Percentiles rank a stretch among this genome's conserved stretches.
Conservation (phyloP, 2,329 filamentous ascomycete species). For the Pseudocercospora macadamiae region DNA sequence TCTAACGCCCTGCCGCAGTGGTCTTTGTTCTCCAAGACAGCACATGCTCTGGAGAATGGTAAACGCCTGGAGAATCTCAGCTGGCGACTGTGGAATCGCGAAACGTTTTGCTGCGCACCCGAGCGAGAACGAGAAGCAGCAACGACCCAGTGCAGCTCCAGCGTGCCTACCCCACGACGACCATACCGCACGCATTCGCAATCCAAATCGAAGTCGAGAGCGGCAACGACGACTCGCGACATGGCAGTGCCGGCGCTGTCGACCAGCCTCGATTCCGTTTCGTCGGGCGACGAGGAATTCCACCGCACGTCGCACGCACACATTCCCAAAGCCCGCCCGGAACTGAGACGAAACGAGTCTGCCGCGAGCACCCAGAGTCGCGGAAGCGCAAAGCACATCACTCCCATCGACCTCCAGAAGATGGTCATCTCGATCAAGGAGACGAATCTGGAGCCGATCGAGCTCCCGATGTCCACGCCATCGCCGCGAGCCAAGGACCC, state of each 20-base stretch:
- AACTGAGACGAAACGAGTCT: conserved; percentile 72
- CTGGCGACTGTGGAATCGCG: conserved; percentile 93
- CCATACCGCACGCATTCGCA: conserved; percentile 18
- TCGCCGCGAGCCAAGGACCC: conserved; percentile 16
- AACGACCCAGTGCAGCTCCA: conserved; percentile 14
- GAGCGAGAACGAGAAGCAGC: conserved; percentile 45
- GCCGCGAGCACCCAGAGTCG: conserved; percentile 63
- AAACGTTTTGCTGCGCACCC: conserved; percentile 83
- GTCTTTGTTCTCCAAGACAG: conserved; percentile 89
- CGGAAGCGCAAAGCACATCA: conserved; percentile 82
- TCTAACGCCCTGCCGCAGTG: conserved; percentile 29
- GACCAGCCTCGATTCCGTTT: conserved; percentile 50
- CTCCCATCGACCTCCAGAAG: conserved; percentile 88
- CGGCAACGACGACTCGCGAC: conserved; percentile 16
- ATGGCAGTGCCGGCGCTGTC: conserved; percentile 47
- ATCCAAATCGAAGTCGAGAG: conserved; percentile 22
- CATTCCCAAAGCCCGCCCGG: conserved; percentile 61
- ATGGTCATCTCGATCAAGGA: conserved; percentile 92
- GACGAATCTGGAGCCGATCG: conserved; percentile 68
- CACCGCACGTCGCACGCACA: conserved; percentile 54
- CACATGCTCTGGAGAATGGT: conserved; percentile 90
- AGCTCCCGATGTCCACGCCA: conserved; percentile 40
- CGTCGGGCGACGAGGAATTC: conserved; percentile 42
- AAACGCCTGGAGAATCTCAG: conserved; percentile 91
- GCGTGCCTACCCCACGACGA: conserved; percentile 27